These are phyloP conservation scores for Paramecium biaurelia DNA, from an alignment of 73 alveolate species.

Conservation along the genomic window DNA sequence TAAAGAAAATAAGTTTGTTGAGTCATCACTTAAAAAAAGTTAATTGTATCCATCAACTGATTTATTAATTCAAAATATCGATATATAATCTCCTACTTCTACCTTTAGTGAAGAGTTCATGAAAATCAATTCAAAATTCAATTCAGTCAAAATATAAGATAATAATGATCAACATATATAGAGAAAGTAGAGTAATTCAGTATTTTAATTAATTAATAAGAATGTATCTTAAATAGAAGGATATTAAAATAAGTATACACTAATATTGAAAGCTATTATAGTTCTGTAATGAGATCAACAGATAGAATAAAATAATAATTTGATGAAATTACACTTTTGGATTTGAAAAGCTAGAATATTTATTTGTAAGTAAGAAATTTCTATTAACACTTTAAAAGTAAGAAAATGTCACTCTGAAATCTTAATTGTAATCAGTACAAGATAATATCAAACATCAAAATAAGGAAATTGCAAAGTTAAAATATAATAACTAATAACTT, in stretches of 20 bases:
- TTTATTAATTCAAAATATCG: background rate
- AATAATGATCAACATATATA: background rate
- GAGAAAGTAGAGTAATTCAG: background rate
- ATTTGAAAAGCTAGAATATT: background rate
- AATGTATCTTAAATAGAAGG: background rate
- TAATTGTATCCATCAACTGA: background rate
- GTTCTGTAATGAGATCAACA: background rate
- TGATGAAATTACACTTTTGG: background rate
- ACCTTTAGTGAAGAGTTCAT: background rate
- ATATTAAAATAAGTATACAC: background rate
- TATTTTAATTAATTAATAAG: background rate
- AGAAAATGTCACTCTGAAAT: background rate
- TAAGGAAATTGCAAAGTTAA: background rate
- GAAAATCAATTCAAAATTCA: background rate
- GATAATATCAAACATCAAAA: background rate
- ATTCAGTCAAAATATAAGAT: background rate
- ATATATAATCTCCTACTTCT: background rate
- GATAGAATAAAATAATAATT: background rate
- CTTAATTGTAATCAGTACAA: background rate
- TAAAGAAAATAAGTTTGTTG: background rate
- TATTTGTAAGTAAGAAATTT: background rate
- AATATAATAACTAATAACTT: background rate
- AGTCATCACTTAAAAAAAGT: background rate
- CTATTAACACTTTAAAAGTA: background rate
- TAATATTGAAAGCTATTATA: background rate